These are phyloP conservation scores for Apophysomyces trapeziformis DNA, from an alignment of 371 early-diverging fungal genomes.

Conservation along the genomic window DNA sequence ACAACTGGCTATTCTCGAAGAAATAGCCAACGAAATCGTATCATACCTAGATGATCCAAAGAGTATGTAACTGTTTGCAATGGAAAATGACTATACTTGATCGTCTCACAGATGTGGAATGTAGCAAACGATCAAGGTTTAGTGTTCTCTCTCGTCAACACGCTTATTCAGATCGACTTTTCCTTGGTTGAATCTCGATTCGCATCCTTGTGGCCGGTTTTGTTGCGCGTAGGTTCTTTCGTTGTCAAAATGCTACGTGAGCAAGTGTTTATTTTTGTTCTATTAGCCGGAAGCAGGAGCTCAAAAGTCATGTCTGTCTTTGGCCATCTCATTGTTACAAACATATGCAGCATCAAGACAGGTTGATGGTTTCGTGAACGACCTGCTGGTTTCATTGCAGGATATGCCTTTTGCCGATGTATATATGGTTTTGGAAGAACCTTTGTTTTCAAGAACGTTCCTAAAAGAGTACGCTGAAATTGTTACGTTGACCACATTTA, in stretches of 20 bases:
- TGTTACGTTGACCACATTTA: background rate
- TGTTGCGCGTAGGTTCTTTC: constrained; percentile 37
- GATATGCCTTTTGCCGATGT: constrained; percentile 21
- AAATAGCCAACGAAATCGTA: constrained; percentile 26
- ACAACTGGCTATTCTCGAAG: constrained; percentile 26
- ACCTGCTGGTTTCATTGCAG: constrained; percentile 40
- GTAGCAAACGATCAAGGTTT: constrained; percentile 22
- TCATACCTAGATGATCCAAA: constrained; percentile 17
- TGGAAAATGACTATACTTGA: background rate
- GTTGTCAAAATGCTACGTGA: background rate
- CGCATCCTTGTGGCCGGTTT: constrained; percentile 36
- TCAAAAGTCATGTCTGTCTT: constrained; percentile 24
- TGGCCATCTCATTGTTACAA: constrained; percentile 36
- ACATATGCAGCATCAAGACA: constrained; percentile 58
- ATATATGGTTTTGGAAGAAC: constrained; percentile 33
- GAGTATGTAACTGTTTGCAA: constrained; percentile 13
- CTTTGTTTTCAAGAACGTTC: constrained; percentile 48
- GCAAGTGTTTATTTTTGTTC: background rate
- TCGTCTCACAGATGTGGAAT: background rate
- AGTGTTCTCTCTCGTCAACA: constrained; percentile 35
- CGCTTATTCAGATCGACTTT: constrained; percentile 49
- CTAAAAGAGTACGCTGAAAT: constrained; percentile 45
- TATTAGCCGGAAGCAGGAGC: constrained; percentile 32
- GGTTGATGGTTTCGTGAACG: constrained; percentile 48
- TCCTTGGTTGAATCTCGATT: constrained; percentile 41